Base-by-base conservation (phyloP, 768 basidiomycete genomes). In the Naganishia vaughanmartiniae region DNA sequence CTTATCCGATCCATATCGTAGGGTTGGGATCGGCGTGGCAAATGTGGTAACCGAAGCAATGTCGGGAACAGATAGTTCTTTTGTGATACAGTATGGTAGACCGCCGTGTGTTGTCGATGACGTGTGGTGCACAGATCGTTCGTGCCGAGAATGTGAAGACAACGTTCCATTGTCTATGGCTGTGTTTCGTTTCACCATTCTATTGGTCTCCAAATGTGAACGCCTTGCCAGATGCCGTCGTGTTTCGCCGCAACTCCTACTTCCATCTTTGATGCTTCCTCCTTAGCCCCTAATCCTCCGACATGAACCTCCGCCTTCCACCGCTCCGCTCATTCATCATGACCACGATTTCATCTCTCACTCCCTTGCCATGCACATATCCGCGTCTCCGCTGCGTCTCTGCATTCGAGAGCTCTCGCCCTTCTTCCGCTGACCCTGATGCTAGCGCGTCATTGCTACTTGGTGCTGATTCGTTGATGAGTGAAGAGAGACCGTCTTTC, bases 311-410 rank as follows among this genome's bases (percentile, higher is more conserved):
- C 53, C 78, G 48, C 73, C 71, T 75, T 42, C 76, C 75, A 34
- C 57, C 75, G 24, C 57, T 48, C 39, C 79, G 58, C 67, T 76
- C 74, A 71, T 79, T 81, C 77, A 81, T 79, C 73, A 81, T 74
- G 6, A 81, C 75, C 26, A 81, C 76, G 45, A 81, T 76, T 54
- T 81, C 77, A 48, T 73, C 69, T 72, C 69, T 45, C 46, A 58
- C 33, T 26, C 58, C 42, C 28, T 17, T 65, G 4, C 67, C 67
- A n/a, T 36, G 67, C 54, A 30, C 54, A 42, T 46, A 48, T 57
- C 57, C 45, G n/a, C 55, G 72, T 21, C 68, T n/a, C 30, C 42
- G 28, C 46, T 19, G 19, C 17, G 2, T 33, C n/a, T 30, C 57
- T 42, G 21, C 19, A 26, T 34, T 54, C 51, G 30, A 24, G 11